Conservation (phyloP, 2,329 filamentous ascomycete genomes). For the Claviceps spartinae region DNA sequence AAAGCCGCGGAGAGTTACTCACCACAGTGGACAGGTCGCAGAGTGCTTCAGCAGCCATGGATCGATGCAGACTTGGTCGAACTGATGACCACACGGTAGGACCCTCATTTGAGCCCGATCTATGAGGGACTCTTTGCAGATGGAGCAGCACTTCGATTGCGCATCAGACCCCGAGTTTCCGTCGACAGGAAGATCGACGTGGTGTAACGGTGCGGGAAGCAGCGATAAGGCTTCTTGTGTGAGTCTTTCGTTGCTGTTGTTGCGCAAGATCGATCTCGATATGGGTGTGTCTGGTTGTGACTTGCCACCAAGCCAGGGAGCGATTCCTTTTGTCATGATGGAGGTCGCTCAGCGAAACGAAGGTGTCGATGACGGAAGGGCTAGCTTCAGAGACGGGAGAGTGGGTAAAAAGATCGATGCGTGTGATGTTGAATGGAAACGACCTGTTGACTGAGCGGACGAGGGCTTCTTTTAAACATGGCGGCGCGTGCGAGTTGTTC, state of each 20-base stretch:
- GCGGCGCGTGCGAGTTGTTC: too few relatives aligned
- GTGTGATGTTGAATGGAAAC: too few relatives aligned
- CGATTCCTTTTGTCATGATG: not conserved
- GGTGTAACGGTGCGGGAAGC: not conserved
- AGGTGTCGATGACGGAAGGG: not conserved
- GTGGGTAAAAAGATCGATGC: not conserved
- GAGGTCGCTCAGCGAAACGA: not conserved
- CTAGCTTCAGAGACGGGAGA: not conserved
- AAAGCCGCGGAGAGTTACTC: not conserved
- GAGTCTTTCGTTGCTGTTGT: not conserved
- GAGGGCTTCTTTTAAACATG: too few relatives aligned
- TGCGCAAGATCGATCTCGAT: not conserved
- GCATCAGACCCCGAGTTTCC: not conserved
- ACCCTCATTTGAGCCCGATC: conserved; percentile 1
- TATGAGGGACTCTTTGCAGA: conserved; percentile 3
- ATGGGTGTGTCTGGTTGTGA: not conserved
- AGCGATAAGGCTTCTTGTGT: not conserved
- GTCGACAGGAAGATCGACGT: not conserved
- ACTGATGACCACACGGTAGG: conserved; percentile 3
- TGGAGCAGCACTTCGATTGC: not conserved
- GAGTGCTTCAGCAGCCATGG: conserved; percentile 2
- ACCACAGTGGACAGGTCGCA: conserved; percentile 5
- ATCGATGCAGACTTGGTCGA: conserved; percentile 3
- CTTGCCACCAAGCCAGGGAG: not conserved
- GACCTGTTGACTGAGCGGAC: too few relatives aligned